phyloP scores from a whole-genome alignment of 345 rosid species.

The Murraya koenigii region DNA sequence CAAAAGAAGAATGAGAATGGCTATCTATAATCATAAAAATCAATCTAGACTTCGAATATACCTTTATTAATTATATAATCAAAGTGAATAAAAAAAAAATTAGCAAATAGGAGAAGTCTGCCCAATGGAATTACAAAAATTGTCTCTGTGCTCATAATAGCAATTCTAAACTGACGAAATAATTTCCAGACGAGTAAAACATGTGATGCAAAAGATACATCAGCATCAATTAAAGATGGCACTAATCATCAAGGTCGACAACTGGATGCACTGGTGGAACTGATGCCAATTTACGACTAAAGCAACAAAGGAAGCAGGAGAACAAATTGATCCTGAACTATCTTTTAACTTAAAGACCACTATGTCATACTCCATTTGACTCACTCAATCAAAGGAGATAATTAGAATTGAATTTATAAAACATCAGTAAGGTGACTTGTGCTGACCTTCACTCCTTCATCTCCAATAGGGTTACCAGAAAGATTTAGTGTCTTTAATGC shows the following conservation, averaged over 20 bases:
- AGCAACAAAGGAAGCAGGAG: not conserved
- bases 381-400: conserved; percentile 9
- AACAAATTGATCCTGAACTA: not conserved
- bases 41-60: not conserved
- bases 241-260: not conserved
- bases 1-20: not conserved
- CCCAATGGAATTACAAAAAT: not conserved
- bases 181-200: not conserved
- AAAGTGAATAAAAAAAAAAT: not conserved
- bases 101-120: not conserved
- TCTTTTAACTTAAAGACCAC: not conserved
- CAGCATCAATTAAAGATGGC: not conserved
- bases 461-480: conserved; percentile 94
- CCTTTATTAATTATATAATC: not conserved
- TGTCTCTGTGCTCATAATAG: not conserved
- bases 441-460: conserved; percentile 94
- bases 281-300: not conserved
- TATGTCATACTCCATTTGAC: not conserved
- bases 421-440: not conserved
- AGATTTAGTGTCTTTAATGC: conserved; percentile 65
- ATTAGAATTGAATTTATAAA: not conserved
- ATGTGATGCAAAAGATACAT: not conserved
- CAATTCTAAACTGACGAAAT: conserved; percentile 1
- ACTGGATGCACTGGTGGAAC: not conserved
- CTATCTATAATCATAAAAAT: not conserved